Base-by-base conservation (phyloP, 163 green algal species). In the Scenedesmus sp. region DNA sequence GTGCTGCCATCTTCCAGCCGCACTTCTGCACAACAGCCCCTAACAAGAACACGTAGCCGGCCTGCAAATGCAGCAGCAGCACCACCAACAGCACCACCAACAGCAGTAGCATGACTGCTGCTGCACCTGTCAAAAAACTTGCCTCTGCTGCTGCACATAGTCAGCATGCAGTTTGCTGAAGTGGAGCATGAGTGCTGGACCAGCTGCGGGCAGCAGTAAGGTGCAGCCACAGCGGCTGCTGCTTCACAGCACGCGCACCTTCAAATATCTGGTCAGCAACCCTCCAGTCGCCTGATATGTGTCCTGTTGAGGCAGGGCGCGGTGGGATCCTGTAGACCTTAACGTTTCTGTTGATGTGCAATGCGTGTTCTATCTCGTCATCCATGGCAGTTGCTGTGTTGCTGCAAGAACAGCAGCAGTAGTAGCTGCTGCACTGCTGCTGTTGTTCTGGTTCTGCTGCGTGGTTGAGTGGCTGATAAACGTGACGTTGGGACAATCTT, bases 311-410 rank as follows among this genome's bases (percentile, higher is more conserved):
- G 26, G 20, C 80, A 30, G 80, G 80, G 0, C 88, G 81, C 2
- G 88, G 42, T 26, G 88, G 88, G 30, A 92, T 92, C 6, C 68
- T 51, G 22, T 92, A 92, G 0, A 90, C 44, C 44, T 90, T 72
- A 33, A 88, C 79, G 26, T 43, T 20, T 24, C 87, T 87, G 79
- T 82, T 83, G 2, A 91, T 49, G 43, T 81, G 72, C 46, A 91
- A 43, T 3, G 86, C 87, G 26, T 81, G 72, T 59, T 91, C 72
- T 53, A 85, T 37, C 37, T 84, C 72, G 33, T 90, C 35, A 10
- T 90, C 86, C 86, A 83, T 68, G 43, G 51, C 44, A 40, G 5
- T 40, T 37, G 33, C 42, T 20, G 20, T 81, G 33, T 37, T 78
- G 40, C 83, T 56, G 37, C 53, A 73, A 0, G 30, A 44, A 24